Conservation (phyloP, 2,329 filamentous ascomycete species). For the Apiospora phragmitis region DNA sequence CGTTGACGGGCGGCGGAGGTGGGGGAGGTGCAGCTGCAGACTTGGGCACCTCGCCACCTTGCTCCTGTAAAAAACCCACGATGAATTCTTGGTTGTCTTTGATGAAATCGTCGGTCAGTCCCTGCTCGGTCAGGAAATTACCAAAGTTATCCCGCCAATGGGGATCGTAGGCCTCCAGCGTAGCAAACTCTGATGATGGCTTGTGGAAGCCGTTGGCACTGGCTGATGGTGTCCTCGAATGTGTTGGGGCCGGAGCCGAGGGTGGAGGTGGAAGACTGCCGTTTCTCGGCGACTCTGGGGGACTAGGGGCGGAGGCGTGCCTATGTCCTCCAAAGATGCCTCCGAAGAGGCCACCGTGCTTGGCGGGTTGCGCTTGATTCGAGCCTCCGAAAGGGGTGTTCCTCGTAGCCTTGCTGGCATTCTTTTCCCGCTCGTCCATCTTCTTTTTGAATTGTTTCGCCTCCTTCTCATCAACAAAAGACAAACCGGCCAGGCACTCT, state of each 20-base stretch:
- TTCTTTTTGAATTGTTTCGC: conserved; percentile 97
- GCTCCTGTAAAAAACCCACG: conserved; percentile 61
- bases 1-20: conserved; percentile 36
- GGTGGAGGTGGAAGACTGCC: conserved; percentile 25
- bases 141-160: conserved; percentile 67
- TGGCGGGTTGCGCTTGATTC: conserved; percentile 41
- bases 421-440: conserved; percentile 94
- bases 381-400: conserved; percentile 71
- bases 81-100: conserved; percentile 70
- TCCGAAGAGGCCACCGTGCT: conserved; percentile 53
- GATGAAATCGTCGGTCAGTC: conserved; percentile 66
- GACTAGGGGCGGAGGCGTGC: conserved; percentile 58
- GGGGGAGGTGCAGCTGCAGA: conserved; percentile 36
- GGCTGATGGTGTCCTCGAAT: conserved; percentile 41
- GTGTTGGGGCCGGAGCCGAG: conserved; percentile 34
- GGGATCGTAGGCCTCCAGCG: conserved; percentile 64
- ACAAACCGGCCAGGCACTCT: conserved; percentile 84
- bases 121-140: conserved; percentile 62
- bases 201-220: conserved; percentile 45
- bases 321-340: conserved; percentile 62
- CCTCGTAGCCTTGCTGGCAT: conserved; percentile 84
- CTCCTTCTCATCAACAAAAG: conserved; percentile 96
- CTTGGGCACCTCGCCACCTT: conserved; percentile 44
- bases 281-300: conserved; percentile 55
- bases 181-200: conserved; percentile 56